Conservation (phyloP, 116 monocot genomes). For the Posidonia oceanica region DNA sequence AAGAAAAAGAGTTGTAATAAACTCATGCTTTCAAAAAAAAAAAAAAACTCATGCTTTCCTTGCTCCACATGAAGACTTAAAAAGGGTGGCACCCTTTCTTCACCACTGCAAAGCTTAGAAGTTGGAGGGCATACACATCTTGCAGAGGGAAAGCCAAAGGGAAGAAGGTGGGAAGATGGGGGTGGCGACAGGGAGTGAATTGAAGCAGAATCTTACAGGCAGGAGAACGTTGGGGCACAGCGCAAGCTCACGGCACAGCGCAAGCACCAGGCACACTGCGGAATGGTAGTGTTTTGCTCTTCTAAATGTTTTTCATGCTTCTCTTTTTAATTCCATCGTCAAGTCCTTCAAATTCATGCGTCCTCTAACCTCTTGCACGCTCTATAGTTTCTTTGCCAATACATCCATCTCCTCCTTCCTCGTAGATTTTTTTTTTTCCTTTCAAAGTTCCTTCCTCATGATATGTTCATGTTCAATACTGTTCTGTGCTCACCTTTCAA, state of each 20-base stretch:
- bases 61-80: background rate
- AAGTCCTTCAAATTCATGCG: no score
- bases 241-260: slow-evolving; percentile 23
- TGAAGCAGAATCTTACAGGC: slow-evolving; percentile 46
- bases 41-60: background rate
- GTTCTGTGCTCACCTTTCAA: no score
- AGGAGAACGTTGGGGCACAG: slow-evolving; percentile 47
- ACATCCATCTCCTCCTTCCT: no score
- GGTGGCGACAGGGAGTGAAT: slow-evolving; percentile 34
- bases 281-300: slow-evolving; percentile 34
- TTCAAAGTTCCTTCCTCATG: no score
- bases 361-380: no score
- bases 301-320: background rate
- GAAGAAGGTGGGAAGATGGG: slow-evolving; percentile 37
- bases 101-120: background rate
- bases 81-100: background rate
- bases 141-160: background rate
- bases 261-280: slow-evolving; percentile 26
- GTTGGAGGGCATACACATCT: no score
- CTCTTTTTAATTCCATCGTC: background rate
- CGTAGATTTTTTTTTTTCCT: no score
- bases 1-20: background rate
- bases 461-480: no score
- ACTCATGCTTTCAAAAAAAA: background rate
- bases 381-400: no score